A percentile compares a stretch with the other conserved stretches of the same genome.
Evolutionary conservation across 805 yeast genomes (phyloP).

Genomic region (Myxozyma udenii): DNA sequence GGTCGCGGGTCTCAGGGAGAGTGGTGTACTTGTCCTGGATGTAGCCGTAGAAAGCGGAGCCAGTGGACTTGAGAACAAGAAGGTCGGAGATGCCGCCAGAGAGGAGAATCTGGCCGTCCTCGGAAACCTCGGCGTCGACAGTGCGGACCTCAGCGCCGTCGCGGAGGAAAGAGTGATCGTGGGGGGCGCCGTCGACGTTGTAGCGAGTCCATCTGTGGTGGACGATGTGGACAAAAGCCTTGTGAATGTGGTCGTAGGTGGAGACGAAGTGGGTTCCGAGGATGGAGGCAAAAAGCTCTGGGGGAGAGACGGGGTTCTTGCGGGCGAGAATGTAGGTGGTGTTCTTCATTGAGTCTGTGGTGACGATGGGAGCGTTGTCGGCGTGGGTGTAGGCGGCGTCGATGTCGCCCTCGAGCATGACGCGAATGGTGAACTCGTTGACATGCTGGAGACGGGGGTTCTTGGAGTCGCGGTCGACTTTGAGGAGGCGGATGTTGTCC

Average conservation of each 20-base stretch:
- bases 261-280: constrained; percentile 75
- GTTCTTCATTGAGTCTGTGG: constrained; percentile 49
- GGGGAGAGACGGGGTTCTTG: constrained; percentile 77
- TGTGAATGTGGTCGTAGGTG: constrained; percentile 75
- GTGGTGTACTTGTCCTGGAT: constrained; percentile 86
- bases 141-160: constrained; percentile 79
- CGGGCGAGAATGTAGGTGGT: constrained; percentile 60
- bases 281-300: constrained; percentile 84
- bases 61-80: constrained; percentile 79
- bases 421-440: constrained; percentile 78
- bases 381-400: constrained; percentile 82
- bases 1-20: constrained; percentile 74
- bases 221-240: constrained; percentile 60
- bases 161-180: constrained; percentile 79
- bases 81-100: constrained; percentile 44
- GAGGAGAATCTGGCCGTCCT: constrained; percentile 41
- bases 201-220: constrained; percentile 81
- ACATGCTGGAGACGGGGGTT: constrained; percentile 74
- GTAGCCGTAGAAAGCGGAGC: constrained; percentile 88
- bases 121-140: constrained; percentile 39
- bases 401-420: constrained; percentile 72
- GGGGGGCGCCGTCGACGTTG: constrained; percentile 67
- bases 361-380: constrained; percentile 84
- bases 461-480: constrained; percentile 73
- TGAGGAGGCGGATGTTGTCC: constrained; percentile 86